Evolutionary conservation across 495 filamentous ascomycete genomes (phyloP), one percentile per base, ranked within the genome.

Genomic region (Penicillium tannophilum): DNA sequence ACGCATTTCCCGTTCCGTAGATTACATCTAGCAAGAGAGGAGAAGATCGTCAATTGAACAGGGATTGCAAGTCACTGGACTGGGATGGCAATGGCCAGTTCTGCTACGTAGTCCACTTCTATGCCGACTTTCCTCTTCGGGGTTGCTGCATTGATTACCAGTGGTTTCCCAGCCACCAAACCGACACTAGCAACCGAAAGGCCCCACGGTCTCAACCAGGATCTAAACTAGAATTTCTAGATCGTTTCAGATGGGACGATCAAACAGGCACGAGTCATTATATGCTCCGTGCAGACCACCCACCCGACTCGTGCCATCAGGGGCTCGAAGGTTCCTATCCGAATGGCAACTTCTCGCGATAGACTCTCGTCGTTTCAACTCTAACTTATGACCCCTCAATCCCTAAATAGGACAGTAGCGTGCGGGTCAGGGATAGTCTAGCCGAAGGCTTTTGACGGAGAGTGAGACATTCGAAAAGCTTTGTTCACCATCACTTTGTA

Each of bases 171-270:
- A 64, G 56, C 53, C 54, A 59, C 56, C 20, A 48, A 42, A 53
- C 14, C 26, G 14, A 28, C 46, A 49, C 46, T 49, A 49, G 31
- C 3, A 47, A 14, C 7, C 12, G 24, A 30, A 26, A 47, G 14
- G 20, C 44, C 44, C 46, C 46, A 30, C 39, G 24, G 19, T 24
- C 31, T 43, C n/a, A 6, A 30, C 52, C 4, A 28, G 52, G 57
- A 54, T 50, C 45, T 58, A 60, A 50, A 41, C 53, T 59, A 48
- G 59, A 68, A 61, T 54, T 74, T 76, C 72, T 72, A 72, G 72
- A 75, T 71, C 49, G 72, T 74, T 75, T 77, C 74, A 74, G 59
- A 52, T 23, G 19, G 61, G 72, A 60, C 71, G 74, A 77, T 77
- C 72, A 77, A 76, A 71, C 67, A 39, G n/a, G 56, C 53, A 52